These are phyloP conservation scores for Tricholomella constricta DNA, from an alignment of 768 basidiomycete species.

Conservation along the genomic window DNA sequence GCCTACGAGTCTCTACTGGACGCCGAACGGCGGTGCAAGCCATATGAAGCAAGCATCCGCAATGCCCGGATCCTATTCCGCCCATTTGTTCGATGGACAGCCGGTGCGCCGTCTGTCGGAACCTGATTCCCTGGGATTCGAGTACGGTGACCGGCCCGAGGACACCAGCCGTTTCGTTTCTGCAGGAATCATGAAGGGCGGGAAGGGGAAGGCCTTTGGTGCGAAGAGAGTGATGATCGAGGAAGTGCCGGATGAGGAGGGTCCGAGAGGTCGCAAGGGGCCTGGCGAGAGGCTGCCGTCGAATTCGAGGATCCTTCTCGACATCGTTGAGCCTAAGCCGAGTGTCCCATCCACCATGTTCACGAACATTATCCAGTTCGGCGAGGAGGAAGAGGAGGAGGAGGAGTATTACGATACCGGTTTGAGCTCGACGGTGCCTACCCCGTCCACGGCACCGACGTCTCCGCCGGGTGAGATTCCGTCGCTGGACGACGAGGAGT, in stretches of 20 bases:
- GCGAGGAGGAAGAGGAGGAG: constrained; percentile 22
- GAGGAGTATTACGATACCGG: constrained; percentile 19
- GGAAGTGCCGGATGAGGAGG: constrained; percentile 48
- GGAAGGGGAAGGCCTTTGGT: constrained; percentile 24
- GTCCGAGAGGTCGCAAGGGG: constrained; percentile 20
- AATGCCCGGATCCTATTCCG: constrained; percentile 10
- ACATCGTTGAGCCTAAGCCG: constrained; percentile 45
- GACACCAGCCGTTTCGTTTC: constrained; percentile 3
- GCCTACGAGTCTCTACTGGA: constrained; percentile 14
- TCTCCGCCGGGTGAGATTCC: constrained; percentile 28
- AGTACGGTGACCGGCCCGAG: too few relatives aligned
- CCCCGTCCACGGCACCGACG: constrained; percentile 28
- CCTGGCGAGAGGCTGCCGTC: constrained; percentile 34
- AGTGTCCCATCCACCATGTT: constrained; percentile 40
- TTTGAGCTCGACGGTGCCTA: constrained; percentile 25
- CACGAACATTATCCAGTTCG: constrained; percentile 38
- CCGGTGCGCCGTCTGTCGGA: neutral
- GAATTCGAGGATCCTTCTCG: constrained; percentile 35
- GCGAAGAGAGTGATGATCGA: constrained; percentile 45
- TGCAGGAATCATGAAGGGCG: constrained; percentile 20
- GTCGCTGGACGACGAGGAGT: constrained; percentile 25
- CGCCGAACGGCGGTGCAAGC: constrained; percentile 10
- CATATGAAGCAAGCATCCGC: neutral
- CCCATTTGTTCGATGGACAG: neutral
- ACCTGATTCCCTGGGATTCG: too few relatives aligned